Base-by-base conservation (phyloP, 352 stramenopile species). In the Globisporangium yorkense region DNA sequence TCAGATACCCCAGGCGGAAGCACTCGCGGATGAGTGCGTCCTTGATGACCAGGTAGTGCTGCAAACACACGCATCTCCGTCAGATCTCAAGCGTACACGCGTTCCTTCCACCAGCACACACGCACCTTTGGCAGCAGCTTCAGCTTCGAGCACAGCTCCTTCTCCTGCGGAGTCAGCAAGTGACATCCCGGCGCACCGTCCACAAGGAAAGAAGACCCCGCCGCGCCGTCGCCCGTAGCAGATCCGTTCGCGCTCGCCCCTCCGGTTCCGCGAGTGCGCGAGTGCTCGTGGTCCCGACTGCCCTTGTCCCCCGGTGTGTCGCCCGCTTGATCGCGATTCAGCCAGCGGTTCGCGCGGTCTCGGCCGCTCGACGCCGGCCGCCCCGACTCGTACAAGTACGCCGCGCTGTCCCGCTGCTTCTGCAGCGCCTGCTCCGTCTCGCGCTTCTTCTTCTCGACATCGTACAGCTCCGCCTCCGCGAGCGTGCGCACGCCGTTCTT, bases 41-140 rank as follows among this genome's bases (percentile, higher is more conserved):
- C 70, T 98, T 99, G 56, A 98, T 96, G 57, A 98, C 83, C 49
- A 98, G 67, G 72, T 98, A 99, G 66, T 97, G 88, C 70, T 92
- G 54, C 20, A 57, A 27, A 6, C 47, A 48, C 47, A 65, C 55
- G 5, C 55, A 43, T 15, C 24, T 12, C 6, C 29, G 12, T 46
- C 40, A 46, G 49, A 21, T 15, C 13, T 0, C 33, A 43, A 2
- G 27, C 16, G 2, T 45, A 2, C 7, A 27, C 1, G 24, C 24
- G 24, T 16, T 29, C 31, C 10, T 15, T 13, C 31, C 9, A 45
- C 6, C 47, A 31, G 3, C 47, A 39, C 13, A 45, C 31, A 29
- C 44, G 24, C 66, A 94, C 84, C 73, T 93, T 88, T 40, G 94
- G 96, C 45, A 97, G 69, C 20, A 98, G 70, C 51, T 96, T 87